Evolutionary conservation across 305 asterid species (phyloP), one percentile per base, ranked within the genome.

Genomic region (Fraxinus baroniana): DNA sequence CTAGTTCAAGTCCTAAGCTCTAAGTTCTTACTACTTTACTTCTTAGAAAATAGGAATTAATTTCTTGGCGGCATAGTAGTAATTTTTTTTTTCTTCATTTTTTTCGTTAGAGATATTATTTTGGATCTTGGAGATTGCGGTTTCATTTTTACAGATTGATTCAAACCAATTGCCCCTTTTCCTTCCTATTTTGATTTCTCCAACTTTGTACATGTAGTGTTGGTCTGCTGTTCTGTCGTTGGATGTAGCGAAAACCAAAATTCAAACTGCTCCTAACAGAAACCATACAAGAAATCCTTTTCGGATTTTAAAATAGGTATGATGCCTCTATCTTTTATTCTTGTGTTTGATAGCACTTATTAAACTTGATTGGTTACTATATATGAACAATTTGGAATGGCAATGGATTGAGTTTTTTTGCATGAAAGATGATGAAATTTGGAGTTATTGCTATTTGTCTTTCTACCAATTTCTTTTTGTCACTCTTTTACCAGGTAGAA

Each of bases 231-330:
- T 93, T 79, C 89, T 95, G 85, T 98, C 98, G 3, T 57, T 94
- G 76, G 98, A 96, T 85, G 97, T 96, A 82, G 97, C 98, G 37
- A 96, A 94, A 89, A 92, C 95, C 78, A 93, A 93, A 79, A 92
- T 93, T 86, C 99, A 96, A 86, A 94, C 98, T 33, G 81, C 93
- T 83, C 79, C 90, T 0, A 95, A 90, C 84, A 86, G 78, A 81
- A 85, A 81, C 77, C 89, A 85, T 62, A 85, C 94, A 71, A 92
- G 97, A 83, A 94, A 94, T 85, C 97, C 97, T 7, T 90, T 88
- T 83, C 85, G 17, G 89, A 81, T 94, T 85, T 89, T 95, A 70
- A 84, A 86, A 84, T 84, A 83, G 87, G 98, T 91, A 92, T 30
- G 85, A 36, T 52, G 26, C 74, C 41, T 74, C 86, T 37, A 52